Evolutionary conservation across 208 protist species (phyloP).

Genomic region (Entamoeba moshkovskii): DNA sequence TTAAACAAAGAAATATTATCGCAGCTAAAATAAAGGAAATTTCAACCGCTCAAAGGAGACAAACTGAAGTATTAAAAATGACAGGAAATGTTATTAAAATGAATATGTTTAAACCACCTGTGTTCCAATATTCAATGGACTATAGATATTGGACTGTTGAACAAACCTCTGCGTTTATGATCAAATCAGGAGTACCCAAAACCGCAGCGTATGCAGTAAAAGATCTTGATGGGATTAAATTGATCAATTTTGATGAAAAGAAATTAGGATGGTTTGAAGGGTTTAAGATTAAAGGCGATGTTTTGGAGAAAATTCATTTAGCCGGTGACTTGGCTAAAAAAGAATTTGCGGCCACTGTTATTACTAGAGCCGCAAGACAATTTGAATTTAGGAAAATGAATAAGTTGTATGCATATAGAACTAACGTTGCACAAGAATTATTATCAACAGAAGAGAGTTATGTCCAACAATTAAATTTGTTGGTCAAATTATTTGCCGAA

Average conservation of each 20-base stretch:
- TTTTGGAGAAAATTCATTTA: not conserved
- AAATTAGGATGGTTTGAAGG: conserved; percentile 2
- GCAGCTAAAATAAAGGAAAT: not conserved
- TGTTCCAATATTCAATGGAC: not conserved
- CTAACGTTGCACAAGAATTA: not conserved
- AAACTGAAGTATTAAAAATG: not conserved
- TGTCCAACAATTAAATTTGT: not conserved
- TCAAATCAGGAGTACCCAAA: not conserved
- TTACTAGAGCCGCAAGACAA: not conserved
- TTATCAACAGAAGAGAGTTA: not conserved
- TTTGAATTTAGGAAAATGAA: not conserved
- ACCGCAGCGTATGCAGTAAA: not conserved
- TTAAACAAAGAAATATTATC: not conserved
- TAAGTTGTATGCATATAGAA: not conserved
- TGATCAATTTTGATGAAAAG: not conserved
- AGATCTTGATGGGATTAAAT: not conserved
- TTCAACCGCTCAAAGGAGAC: not conserved
- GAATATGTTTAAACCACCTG: not conserved
- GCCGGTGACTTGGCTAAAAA: not conserved
- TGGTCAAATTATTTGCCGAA: not conserved
- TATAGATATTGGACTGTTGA: not conserved
- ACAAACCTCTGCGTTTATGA: not conserved
- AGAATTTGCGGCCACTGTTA: not conserved
- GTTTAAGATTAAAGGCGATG: not conserved
- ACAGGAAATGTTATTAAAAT: not conserved